phyloP scores from a whole-genome alignment of 345 rosid genomes.

The Rhodomyrtus tomentosa region DNA sequence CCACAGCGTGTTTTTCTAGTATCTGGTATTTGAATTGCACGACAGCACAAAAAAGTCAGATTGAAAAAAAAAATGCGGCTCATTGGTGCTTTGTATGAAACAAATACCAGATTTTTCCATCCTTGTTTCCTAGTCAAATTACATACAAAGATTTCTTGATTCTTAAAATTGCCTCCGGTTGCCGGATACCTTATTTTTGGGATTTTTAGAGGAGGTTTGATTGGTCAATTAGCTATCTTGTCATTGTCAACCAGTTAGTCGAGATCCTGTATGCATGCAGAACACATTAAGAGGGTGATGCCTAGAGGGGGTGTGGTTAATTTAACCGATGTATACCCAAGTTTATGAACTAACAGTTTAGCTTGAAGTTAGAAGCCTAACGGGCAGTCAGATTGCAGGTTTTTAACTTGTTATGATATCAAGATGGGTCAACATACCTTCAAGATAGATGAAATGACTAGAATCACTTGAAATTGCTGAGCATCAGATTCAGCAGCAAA shows the following conservation, averaged over 20 bases:
- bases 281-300: neutral
- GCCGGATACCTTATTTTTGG: neutral
- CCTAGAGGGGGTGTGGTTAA: neutral
- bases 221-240: neutral
- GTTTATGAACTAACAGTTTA: neutral
- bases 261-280: neutral
- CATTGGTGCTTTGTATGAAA: neutral
- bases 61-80: neutral
- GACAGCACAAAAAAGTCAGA: neutral
- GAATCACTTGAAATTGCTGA: constrained; percentile 59
- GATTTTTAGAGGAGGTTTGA: neutral
- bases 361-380: neutral
- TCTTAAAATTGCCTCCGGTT: neutral
- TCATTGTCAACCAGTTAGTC: neutral
- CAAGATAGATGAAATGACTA: constrained; percentile 77
- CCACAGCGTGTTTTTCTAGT: constrained; percentile 64
- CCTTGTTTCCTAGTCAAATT: neutral
- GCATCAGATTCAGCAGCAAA: constrained; percentile 45
- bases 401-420: neutral
- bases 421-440: constrained; percentile 24
- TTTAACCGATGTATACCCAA: neutral
- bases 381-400: neutral
- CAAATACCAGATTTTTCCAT: neutral
- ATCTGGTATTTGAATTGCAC: constrained; percentile 20
- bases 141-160: neutral